Evolutionary conservation across 768 basidiomycete genomes (phyloP), one percentile per base, ranked within the genome.

Genomic region (Mycena polygramma): DNA sequence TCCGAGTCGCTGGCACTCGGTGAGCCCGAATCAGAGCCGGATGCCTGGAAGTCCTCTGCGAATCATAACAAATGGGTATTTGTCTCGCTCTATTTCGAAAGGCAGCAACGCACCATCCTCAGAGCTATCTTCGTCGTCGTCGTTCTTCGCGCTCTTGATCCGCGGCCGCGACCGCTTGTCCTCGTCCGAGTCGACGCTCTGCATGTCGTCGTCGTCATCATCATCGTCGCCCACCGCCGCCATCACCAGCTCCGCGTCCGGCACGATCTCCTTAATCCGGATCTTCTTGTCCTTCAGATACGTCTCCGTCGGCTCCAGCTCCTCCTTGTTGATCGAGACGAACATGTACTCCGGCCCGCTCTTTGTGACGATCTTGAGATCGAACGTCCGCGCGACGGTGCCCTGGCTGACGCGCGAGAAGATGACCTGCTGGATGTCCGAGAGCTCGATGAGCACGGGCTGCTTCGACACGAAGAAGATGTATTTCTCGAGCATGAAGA

Each of bases 381-480:
- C 97, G 79, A 99, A 98, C 0, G 97, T 98, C 37, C 94, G 93
- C 1, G 94, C 94, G 1, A 94, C 93, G 24, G 92, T 90, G 55
- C 92, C 92, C 1, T 93, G 90, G 19, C 97, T 95, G 19, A 99
- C 93, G 66, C 97, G 94, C 11, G 96, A 97, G 86, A 99, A 98
- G 60, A 95, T 86, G 68, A 94, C 93, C 79, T 93, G 92, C 72
- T 94, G 91, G 71, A 99, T 94, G 74, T 98, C 95, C 62, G 89
- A 88, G 72, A 97, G 90, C 74, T 97, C 95, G 75, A 98, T 88
- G 76, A 98, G 91, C 41, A 91, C 90, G 1, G 98, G 97, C 73
- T 94, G 92, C 81, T 99, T 98, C 65, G 97, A 96, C 70, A 99
- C 95, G 83, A 99, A 99, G 82, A 99, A 95, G 57, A 99, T 87